Evolutionary conservation across 2,329 filamentous ascomycete species (phyloP).

Genomic region (Teratosphaeriaceae sp.): DNA sequence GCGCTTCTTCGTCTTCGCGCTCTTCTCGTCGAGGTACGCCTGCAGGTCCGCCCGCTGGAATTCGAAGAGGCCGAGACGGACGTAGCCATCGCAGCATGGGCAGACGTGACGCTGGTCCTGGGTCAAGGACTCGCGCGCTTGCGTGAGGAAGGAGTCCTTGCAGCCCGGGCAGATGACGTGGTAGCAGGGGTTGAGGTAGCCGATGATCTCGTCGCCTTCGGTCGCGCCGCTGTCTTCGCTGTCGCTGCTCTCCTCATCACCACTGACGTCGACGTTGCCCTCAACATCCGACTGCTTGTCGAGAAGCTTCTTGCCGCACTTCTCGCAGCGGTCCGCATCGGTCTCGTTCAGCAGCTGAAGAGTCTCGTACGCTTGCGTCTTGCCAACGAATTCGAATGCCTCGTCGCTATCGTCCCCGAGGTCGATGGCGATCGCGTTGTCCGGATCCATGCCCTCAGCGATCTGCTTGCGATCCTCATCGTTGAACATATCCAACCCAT

Average conservation of each 20-base stretch:
- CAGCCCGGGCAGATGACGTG: conserved; percentile 78
- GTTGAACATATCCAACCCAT: conserved; percentile 84
- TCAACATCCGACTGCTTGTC: conserved; percentile 43
- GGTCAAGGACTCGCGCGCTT: conserved; percentile 19
- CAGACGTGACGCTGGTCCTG: conserved; percentile 52
- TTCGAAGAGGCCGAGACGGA: conserved; percentile 59
- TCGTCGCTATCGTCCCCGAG: conserved; percentile 70
- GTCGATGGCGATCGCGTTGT: conserved; percentile 79
- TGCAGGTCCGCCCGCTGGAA: conserved; percentile 55
- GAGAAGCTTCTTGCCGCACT: conserved; percentile 59
- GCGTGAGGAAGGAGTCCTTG: conserved; percentile 52
- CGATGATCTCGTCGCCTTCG: conserved; percentile 44
- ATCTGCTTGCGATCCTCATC: conserved; percentile 75
- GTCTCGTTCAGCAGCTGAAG: conserved; percentile 78
- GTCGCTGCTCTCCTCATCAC: conserved; percentile 45
- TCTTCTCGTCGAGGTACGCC: conserved; percentile 37
- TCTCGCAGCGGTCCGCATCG: conserved; percentile 64
- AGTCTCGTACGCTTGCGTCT: conserved; percentile 76
- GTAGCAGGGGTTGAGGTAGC: conserved; percentile 78
- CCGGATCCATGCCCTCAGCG: conserved; percentile 57
- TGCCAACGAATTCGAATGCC: conserved; percentile 53
- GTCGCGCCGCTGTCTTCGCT: conserved; percentile 46
- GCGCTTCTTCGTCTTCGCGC: conserved; percentile 49
- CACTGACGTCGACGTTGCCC: conserved; percentile 33
- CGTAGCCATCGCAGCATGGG: conserved; percentile 58